Conservation (phyloP, 345 rosid species). For the Durio zibethinus region DNA sequence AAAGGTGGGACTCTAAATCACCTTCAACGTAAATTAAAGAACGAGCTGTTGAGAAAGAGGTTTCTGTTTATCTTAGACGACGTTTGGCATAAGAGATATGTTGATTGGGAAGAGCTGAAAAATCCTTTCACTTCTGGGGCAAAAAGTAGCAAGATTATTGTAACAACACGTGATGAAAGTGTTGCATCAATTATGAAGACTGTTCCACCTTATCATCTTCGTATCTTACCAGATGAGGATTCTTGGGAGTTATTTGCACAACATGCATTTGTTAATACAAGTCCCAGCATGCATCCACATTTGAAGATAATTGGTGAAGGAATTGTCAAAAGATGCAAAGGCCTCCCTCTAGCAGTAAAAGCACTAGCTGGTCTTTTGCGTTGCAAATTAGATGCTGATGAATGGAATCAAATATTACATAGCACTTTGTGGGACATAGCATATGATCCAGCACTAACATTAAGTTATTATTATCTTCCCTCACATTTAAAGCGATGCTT, state of each 20-base stretch:
- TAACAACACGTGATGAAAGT: conserved; percentile 22
- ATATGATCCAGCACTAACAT: not conserved
- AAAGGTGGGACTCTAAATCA: conserved; percentile 12
- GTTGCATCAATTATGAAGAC: conserved; percentile 23
- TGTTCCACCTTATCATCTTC: conserved; percentile 17
- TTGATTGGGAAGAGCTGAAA: conserved; percentile 21
- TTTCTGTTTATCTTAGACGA: conserved; percentile 33
- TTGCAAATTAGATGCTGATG: not conserved
- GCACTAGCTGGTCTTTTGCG: conserved; percentile 14
- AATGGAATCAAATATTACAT: conserved; percentile 16
- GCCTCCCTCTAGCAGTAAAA: conserved; percentile 25
- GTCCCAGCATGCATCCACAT: not conserved
- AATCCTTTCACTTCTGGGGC: conserved; percentile 18
- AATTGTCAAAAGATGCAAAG: conserved; percentile 23
- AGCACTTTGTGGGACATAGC: conserved; percentile 19
- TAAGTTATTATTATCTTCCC: conserved; percentile 24
- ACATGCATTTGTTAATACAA: conserved; percentile 18
- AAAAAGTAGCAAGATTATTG: conserved; percentile 22
- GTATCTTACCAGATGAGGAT: conserved; percentile 20
- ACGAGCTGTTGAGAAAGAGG: conserved; percentile 8
- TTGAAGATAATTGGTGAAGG: conserved; percentile 7
- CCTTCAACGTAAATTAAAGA: conserved; percentile 27
- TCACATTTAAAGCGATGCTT: conserved; percentile 24
- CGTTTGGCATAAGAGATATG: conserved; percentile 14
- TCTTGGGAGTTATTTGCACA: conserved; percentile 21